Evolutionary conservation across 305 asterid genomes (phyloP).

Genomic region (Plantago lanceolata): DNA sequence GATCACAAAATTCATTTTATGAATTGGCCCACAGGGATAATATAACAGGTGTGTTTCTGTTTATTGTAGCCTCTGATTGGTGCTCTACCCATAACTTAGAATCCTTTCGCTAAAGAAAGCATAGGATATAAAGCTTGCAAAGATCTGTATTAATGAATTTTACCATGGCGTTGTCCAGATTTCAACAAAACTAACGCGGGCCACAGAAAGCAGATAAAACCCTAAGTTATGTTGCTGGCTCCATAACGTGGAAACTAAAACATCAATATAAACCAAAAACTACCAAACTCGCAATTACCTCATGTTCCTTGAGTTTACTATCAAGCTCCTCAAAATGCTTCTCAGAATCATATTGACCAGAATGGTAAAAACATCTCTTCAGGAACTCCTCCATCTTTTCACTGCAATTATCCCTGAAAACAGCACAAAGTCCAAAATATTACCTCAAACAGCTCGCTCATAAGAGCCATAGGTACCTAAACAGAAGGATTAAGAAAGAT

Average conservation of each 20-base stretch:
- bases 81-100: too few species aligned
- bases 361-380: conserved; percentile 76
- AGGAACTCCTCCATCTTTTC: conserved; percentile 93
- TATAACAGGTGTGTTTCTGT: too few species aligned
- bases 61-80: too few species aligned
- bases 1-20: too few species aligned
- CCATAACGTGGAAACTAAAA: background rate
- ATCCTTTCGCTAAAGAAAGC: too few species aligned
- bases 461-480: background rate
- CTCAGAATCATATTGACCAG: conserved; percentile 79
- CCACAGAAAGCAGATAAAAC: too few species aligned
- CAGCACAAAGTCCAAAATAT: background rate
- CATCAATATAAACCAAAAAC: background rate
- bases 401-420: conserved; percentile 45
- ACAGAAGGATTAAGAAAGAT: background rate
- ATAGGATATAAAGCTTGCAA: too few species aligned
- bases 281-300: conserved; percentile 39
- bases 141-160: too few species aligned
- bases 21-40: too few species aligned
- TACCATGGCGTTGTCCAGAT: too few species aligned
- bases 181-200: too few species aligned
- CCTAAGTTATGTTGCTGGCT: too few species aligned
- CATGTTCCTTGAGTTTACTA: conserved; percentile 70
- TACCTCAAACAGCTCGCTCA: background rate
- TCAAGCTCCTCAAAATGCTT: conserved; percentile 67